Evolutionary conservation across 108 stramenopile species (phyloP).

Genomic region (Aurantiochytrium sp.): DNA sequence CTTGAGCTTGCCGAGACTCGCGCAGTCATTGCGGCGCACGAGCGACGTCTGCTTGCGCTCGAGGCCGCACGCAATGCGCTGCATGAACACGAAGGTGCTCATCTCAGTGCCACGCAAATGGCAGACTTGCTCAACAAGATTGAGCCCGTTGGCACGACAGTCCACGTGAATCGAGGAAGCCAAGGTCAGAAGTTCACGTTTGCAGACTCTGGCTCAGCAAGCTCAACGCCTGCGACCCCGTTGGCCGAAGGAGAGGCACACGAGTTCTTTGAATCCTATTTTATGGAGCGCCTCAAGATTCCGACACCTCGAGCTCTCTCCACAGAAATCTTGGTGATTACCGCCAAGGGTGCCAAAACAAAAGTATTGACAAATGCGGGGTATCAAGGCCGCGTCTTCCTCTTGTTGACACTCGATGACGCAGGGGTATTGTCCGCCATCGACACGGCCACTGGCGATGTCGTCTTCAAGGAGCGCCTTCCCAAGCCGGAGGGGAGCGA

Average conservation of each 20-base stretch:
- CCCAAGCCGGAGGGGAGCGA: background rate
- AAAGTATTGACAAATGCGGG: background rate
- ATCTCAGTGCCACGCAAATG: too few species aligned
- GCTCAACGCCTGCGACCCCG: background rate
- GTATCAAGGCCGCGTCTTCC: background rate
- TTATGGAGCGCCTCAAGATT: background rate
- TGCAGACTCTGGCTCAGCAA: background rate
- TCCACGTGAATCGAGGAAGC: too few species aligned
- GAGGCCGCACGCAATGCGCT: background rate
- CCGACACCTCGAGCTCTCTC: background rate
- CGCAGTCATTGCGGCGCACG: background rate
- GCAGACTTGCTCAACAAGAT: background rate
- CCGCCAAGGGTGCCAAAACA: background rate
- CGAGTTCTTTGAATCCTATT: background rate
- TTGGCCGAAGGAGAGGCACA: background rate
- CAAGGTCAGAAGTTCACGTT: too few species aligned
- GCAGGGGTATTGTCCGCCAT: background rate
- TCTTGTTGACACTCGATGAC: background rate
- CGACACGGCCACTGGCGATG: background rate
- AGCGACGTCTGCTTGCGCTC: background rate
- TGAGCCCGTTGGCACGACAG: background rate
- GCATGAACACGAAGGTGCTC: too few species aligned
- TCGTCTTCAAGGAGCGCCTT: background rate
- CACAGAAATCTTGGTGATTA: background rate
- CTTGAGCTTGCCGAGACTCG: background rate